A percentile compares a stretch with the other conserved stretches of the same genome.
Conservation (phyloP, 2,329 filamentous ascomycete species). For the Mycosphaerella sp. region DNA sequence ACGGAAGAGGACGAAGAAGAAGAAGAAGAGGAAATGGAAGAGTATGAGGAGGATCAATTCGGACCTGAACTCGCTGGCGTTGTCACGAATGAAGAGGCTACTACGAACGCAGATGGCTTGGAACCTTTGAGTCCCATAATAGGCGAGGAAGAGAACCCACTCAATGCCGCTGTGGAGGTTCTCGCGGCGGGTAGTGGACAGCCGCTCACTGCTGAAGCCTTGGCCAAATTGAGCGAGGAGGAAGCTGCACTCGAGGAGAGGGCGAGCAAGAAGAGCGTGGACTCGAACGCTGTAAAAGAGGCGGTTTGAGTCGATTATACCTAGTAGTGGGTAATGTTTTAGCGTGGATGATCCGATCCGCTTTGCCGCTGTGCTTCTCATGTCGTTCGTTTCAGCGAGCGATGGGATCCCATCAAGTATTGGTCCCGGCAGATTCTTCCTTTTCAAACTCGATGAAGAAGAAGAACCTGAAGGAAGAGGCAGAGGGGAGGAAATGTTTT, state of each 20-base stretch:
- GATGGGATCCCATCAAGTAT: no score
- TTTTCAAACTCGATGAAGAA: no score
- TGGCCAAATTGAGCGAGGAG: slow-evolving; percentile 27
- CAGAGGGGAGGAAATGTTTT: no score
- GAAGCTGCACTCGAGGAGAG: slow-evolving; percentile 19
- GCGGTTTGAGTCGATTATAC: no score
- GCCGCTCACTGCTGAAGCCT: slow-evolving; percentile 31
- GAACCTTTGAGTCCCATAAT: slow-evolving; percentile 15
- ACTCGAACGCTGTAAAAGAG: not conserved
- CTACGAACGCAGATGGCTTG: slow-evolving; percentile 1
- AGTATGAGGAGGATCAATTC: slow-evolving; percentile 28
- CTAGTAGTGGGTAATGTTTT: no score
- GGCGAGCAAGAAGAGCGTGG: slow-evolving; percentile 2
- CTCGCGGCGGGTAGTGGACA: slow-evolving; percentile 8
- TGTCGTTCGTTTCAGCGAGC: no score
- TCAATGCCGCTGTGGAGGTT: not conserved
- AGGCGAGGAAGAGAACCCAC: slow-evolving; percentile 12
- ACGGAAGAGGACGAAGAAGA: slow-evolving; percentile 31
- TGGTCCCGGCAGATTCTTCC: no score
- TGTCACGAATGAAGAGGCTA: slow-evolving; percentile 6
- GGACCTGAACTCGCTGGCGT: slow-evolving; percentile 20
- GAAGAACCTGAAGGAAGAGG: no score
- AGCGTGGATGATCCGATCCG: no score
- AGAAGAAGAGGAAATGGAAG: slow-evolving; percentile 24
- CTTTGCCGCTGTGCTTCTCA: no score